Conservation (phyloP, 2,329 filamentous ascomycete genomes). For the Pseudohalonectria lignicola region DNA sequence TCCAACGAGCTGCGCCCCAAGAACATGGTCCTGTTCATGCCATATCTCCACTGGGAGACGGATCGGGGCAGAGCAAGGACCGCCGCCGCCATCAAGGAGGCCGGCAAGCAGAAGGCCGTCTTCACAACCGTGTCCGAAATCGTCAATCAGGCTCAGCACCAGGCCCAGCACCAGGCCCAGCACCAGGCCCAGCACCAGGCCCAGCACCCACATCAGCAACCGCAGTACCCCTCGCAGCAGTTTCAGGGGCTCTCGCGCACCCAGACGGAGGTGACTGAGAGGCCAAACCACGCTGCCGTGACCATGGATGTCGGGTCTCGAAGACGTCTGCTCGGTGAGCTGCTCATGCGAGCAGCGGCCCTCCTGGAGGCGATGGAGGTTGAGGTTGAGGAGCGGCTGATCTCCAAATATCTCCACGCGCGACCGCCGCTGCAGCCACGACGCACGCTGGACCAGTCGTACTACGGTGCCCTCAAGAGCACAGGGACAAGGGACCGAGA, state of each 20-base stretch:
- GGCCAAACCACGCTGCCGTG: not conserved
- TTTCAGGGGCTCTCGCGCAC: not conserved
- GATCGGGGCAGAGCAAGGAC: constrained; percentile 18
- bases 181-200: not conserved
- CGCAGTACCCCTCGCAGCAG: too few species aligned
- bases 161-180: not conserved
- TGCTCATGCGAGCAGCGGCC: constrained; percentile 19
- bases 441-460: constrained; percentile 33
- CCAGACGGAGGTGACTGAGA: too few species aligned
- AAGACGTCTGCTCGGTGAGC: constrained; percentile 12
- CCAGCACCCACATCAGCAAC: not conserved
- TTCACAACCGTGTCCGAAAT: not conserved
- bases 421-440: constrained; percentile 28
- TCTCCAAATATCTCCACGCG: constrained; percentile 19
- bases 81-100: constrained; percentile 14
- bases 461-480: constrained; percentile 26
- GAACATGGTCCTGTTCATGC: constrained; percentile 22
- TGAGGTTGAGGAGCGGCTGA: constrained; percentile 20
- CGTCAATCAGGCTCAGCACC: not conserved
- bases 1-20: constrained; percentile 3
- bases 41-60: constrained; percentile 29
- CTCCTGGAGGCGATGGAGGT: constrained; percentile 24
- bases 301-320: not conserved
- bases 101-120: not conserved
- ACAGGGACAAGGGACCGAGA: constrained; percentile 27